Conservation (phyloP, 2,329 filamentous ascomycete species). For the Cladophialophora chaetospira region DNA sequence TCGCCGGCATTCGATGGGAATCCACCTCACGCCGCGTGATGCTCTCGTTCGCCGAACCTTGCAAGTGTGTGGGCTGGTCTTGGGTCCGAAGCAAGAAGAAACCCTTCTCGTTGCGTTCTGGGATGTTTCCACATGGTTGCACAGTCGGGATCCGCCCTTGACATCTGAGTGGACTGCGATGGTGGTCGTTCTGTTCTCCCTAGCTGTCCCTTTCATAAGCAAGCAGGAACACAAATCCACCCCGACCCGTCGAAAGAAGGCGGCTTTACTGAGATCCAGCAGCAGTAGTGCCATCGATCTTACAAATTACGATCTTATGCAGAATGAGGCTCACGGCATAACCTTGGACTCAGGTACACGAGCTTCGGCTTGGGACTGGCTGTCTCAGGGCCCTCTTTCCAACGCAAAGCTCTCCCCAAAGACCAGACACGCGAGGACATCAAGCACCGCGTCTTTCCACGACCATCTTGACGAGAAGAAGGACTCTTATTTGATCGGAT, state of each 20-base stretch:
- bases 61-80: conserved; percentile 63
- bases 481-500: conserved; percentile 46
- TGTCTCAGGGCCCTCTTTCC: conserved; percentile 36
- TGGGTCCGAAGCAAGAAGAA: conserved; percentile 62
- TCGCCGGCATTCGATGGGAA: conserved; percentile 61
- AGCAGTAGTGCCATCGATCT: conserved; percentile 44
- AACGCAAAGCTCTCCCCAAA: conserved; percentile 1
- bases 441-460: conserved; percentile 42
- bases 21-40: conserved; percentile 67
- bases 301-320: conserved; percentile 50
- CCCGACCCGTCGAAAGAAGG: conserved; percentile 44
- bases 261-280: conserved; percentile 51
- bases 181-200: conserved; percentile 63
- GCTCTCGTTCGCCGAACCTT: conserved; percentile 64
- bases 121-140: conserved; percentile 71
- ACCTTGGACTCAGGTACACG: conserved; percentile 54
- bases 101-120: conserved; percentile 70
- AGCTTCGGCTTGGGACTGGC: conserved; percentile 70
- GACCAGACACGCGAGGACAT: conserved; percentile 51
- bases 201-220: conserved; percentile 62
- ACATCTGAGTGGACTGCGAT: conserved; percentile 71
- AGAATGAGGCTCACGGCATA: conserved; percentile 48
- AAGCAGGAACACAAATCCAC: conserved; percentile 36
- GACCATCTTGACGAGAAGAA: conserved; percentile 15
- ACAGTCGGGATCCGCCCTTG: conserved; percentile 46